These are phyloP conservation scores for Colletotrichum sansevieriae DNA, from an alignment of 2,329 filamentous ascomycete genomes.

Conservation along the genomic window DNA sequence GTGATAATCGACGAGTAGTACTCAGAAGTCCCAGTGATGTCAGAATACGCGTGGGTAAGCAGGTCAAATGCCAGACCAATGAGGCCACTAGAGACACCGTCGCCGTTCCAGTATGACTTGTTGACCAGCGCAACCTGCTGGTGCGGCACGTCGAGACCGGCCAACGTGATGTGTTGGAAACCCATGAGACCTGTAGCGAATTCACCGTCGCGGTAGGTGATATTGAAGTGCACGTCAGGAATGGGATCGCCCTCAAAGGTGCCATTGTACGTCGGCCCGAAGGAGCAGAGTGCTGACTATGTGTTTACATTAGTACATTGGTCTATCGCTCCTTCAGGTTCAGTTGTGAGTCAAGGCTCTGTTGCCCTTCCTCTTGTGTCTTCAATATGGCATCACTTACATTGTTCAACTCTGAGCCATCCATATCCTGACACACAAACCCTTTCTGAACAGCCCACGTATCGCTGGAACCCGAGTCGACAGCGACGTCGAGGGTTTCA, in stretches of 20 bases:
- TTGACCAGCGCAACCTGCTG: slow-evolving; percentile 63
- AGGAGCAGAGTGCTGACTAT: slow-evolving; percentile 42
- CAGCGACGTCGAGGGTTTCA: slow-evolving; percentile 52
- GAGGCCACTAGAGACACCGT: slow-evolving; percentile 60
- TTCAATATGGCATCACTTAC: not conserved
- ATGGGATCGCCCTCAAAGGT: slow-evolving; percentile 52
- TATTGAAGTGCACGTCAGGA: slow-evolving; percentile 56
- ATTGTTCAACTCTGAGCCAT: not conserved
- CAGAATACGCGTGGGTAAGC: slow-evolving; percentile 56
- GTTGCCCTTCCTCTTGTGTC: not conserved
- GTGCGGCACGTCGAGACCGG: slow-evolving; percentile 56
- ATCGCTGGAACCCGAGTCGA: slow-evolving; percentile 63
- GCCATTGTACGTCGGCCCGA: slow-evolving; percentile 45
- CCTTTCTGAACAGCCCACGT: slow-evolving; percentile 56
- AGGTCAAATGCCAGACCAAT: slow-evolving; percentile 64
- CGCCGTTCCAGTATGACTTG: slow-evolving; percentile 57
- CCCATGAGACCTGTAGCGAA: slow-evolving; percentile 55
- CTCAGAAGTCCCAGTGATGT: slow-evolving; percentile 45
- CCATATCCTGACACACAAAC: slow-evolving; percentile 51
- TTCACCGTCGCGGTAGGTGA: slow-evolving; percentile 59
- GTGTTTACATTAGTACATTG: too few relatives aligned
- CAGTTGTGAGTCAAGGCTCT: not conserved
- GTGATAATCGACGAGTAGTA: slow-evolving; percentile 64
- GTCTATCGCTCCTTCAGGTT: too few relatives aligned
- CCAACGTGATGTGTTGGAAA: slow-evolving; percentile 57